These are phyloP conservation scores for Moringa oleifera DNA, from an alignment of 345 rosid genomes.

Conservation along the genomic window DNA sequence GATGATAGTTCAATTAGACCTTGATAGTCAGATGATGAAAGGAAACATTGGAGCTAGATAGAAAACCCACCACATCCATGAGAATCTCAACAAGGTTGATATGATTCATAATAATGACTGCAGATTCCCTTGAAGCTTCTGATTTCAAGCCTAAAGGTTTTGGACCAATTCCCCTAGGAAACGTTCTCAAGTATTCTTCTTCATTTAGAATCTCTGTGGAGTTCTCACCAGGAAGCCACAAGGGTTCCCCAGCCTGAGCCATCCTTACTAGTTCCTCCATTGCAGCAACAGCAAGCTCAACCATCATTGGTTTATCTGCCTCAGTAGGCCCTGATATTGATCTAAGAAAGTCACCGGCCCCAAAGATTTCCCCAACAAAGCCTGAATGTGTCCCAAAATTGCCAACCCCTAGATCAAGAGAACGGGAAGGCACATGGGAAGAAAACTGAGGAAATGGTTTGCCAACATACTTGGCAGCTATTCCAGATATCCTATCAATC, in stretches of 20 bases:
- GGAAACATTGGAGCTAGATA: too few species aligned
- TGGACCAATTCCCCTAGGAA: constrained; percentile 83
- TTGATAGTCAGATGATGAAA: neutral
- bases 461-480: constrained; percentile 80
- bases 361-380: constrained; percentile 71
- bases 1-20: too few species aligned
- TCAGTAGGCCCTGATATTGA: constrained; percentile 57
- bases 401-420: constrained; percentile 46
- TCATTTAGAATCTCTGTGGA: constrained; percentile 53
- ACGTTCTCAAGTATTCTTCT: constrained; percentile 71
- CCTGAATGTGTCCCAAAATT: constrained; percentile 53
- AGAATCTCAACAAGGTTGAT: constrained; percentile 82
- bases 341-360: constrained; percentile 52
- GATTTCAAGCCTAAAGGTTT: constrained; percentile 65
- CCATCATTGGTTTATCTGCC: constrained; percentile 83
- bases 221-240: constrained; percentile 58
- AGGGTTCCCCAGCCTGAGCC: constrained; percentile 73
- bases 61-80: constrained; percentile 76
- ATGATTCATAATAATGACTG: constrained; percentile 81
- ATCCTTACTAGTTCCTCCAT: constrained; percentile 91
- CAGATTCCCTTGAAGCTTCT: constrained; percentile 84
- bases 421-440: constrained; percentile 44
- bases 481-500: constrained; percentile 80
- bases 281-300: constrained; percentile 90
- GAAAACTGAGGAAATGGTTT: constrained; percentile 56